Evolutionary conservation across 768 basidiomycete species (phyloP), one percentile per base, ranked within the genome.

Genomic region (Candolleomyces eurysporus): DNA sequence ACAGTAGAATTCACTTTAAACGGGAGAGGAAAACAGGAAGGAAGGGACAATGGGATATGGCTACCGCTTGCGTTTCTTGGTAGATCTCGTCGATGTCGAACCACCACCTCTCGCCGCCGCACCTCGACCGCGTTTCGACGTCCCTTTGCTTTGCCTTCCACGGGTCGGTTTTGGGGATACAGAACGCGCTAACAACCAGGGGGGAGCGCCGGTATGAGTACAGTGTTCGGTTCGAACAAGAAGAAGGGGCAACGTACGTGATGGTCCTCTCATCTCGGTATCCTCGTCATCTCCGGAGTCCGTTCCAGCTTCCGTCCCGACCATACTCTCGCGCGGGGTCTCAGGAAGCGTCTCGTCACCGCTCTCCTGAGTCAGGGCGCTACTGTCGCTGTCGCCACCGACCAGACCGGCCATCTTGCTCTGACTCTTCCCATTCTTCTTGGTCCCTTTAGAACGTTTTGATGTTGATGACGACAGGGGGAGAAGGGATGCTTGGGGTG

Each of bases 321-420:
- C 79, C 36, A 85, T 80, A 63, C 89, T 91, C 39, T 84, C 87
- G 67, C 83, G 77, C 0, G 87, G 85, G 9, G 87, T 88, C 26
- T 82, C 85, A 10, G 68, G 61, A 11, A 65, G 64, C 17, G 73
- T 77, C 68, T 93, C 91, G 59, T 92, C 91, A 7, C 86, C 90
- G 63, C 90, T 92, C 71, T 92, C 90, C 69, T 90, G 86, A 4
- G 91, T 93, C 67, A 93, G 71, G 30, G 89, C 91, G 64, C 91
- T 92, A 67, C 89, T 91, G 64, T 92, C 91, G 68, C 91, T 92
- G 67, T 93, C 90, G 1, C 91, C 91, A 14, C 84, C 86, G 2
- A 92, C 83, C n/a, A 92, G 73, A 0, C 90, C 90, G 0, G 90
- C 89, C 74, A 88, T 76, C 60, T 86, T 83, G 7, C 84, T 79